Evolutionary conservation across 2,329 filamentous ascomycete species (phyloP), one percentile per base, ranked within the genome.

Genomic region (Teratosphaeria viscida): DNA sequence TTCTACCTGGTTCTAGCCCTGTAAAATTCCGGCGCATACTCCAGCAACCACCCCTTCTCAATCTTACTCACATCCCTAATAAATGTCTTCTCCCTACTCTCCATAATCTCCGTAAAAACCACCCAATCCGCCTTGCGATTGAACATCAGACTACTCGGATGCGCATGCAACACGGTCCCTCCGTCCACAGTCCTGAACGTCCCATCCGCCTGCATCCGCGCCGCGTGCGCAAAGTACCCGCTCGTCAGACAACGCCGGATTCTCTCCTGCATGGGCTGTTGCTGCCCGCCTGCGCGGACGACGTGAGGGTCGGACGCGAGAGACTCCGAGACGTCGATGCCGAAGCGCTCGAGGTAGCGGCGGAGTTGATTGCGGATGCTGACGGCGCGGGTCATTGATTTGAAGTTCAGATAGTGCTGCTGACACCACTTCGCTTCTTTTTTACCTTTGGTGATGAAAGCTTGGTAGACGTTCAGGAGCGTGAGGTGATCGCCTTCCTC

Each of bases 101-200:
- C 90, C 80, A 96, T 84, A 43, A 96, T 85, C 75, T 96, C 92
- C 68, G 95, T 88, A 70, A 96, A 99, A 37, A 99, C 82, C 10
- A 97, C 91, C 91, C 92, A 97, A 64, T 96, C 91, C 11, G 90
- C 90, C 77, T 95, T 96, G 59, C 92, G 85, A 73, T 96, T 95
- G 78, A 97, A 97, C 85, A 97, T 90, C 66, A 97, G 76, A 47
- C 89, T 95, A 70, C 85, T 95, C 0, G 94, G 94, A 74, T 99
- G 94, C 26, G 91, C 90, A 77, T 95, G 83, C 57, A 97, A 78
- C 4, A 85, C 82, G 56, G 87, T 87, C 47, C 85, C 85, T 34
- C 90, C 90, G 62, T 86, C 86, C n/a, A 96, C 86, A 56, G 90
- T 92, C 66, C 83, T 85, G 72, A 96, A 96, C 4, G 85, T 92